These are phyloP conservation scores for Pisolithus orientalis DNA, from an alignment of 768 basidiomycete genomes.

Conservation along the genomic window DNA sequence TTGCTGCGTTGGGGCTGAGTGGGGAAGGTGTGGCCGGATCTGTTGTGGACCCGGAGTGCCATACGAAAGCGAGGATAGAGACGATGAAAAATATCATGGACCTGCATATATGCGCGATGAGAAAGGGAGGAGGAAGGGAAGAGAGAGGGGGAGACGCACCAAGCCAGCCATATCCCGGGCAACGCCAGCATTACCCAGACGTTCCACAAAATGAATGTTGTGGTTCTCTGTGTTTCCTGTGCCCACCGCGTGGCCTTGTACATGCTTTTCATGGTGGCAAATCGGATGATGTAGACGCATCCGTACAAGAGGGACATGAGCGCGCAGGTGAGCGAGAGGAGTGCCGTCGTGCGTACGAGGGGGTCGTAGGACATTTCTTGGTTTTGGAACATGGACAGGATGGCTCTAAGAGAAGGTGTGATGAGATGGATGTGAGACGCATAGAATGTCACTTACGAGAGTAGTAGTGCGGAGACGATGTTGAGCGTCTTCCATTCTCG, in stretches of 20 bases:
- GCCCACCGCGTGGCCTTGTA: slow-evolving; percentile 68
- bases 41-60: slow-evolving; percentile 49
- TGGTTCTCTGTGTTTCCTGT: slow-evolving; percentile 56
- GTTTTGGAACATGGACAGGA: slow-evolving; percentile 63
- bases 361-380: slow-evolving; percentile 48
- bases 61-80: slow-evolving; percentile 60
- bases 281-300: slow-evolving; percentile 67
- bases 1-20: slow-evolving; percentile 32
- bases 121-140: neutral
- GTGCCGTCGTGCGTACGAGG: slow-evolving; percentile 52
- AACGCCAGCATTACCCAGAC: slow-evolving; percentile 64
- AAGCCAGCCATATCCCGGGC: slow-evolving; percentile 67
- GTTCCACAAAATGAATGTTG: slow-evolving; percentile 51
- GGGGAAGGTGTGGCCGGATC: slow-evolving; percentile 32
- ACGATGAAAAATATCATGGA: slow-evolving; percentile 62
- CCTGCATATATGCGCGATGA: slow-evolving; percentile 26
- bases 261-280: slow-evolving; percentile 69
- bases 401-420: slow-evolving; percentile 38
- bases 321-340: slow-evolving; percentile 60
- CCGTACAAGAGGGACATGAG: slow-evolving; percentile 70
- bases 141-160: slow-evolving; percentile 31
- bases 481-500: slow-evolving; percentile 76
- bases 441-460: slow-evolving; percentile 33
- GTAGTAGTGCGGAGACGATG: slow-evolving; percentile 60
- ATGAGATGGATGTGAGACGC: neutral